Evolutionary conservation across 129 eudicot genomes (phyloP).

Genomic region (Centella asiatica): DNA sequence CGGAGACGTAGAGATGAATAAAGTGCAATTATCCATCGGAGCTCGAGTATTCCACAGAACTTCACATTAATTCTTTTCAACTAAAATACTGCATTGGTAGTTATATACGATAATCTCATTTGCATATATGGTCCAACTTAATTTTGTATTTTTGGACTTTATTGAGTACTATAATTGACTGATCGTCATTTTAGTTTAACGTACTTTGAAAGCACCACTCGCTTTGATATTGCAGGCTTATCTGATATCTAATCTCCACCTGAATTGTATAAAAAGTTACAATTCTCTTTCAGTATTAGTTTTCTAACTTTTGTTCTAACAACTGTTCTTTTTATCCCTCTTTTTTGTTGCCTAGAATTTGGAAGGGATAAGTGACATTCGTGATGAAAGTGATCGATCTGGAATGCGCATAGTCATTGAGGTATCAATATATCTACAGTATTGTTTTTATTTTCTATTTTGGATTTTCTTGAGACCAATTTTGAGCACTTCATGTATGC

Average conservation of each 20-base stretch:
- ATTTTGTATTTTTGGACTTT: not conserved
- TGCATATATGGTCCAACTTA: not conserved
- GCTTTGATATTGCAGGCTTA: too few species aligned
- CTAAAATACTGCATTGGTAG: not conserved
- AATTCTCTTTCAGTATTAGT: too few species aligned
- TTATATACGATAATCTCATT: not conserved
- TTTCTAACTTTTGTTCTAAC: too few species aligned
- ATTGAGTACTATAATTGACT: not conserved
- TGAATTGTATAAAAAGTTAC: too few species aligned
- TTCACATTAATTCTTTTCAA: too few species aligned
- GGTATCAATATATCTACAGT: slow-evolving; percentile 36
- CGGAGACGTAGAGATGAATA: too few species aligned
- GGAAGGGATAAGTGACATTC: slow-evolving; percentile 95
- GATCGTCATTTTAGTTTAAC: not conserved
- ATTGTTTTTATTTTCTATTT: slow-evolving; percentile 7
- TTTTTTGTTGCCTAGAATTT: slow-evolving; percentile 34
- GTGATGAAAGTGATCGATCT: slow-evolving; percentile 96
- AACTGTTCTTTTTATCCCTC: slow-evolving; percentile 1
- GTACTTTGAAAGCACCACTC: too few species aligned
- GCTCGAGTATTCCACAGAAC: too few species aligned
- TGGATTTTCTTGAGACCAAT: too few species aligned
- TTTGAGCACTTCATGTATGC: too few species aligned
- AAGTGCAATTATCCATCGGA: too few species aligned
- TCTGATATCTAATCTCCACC: too few species aligned
- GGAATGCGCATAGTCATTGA: slow-evolving; percentile 99